Evolutionary conservation across 306 rosid genomes (phyloP).

Genomic region (Cucurbita moschata): DNA sequence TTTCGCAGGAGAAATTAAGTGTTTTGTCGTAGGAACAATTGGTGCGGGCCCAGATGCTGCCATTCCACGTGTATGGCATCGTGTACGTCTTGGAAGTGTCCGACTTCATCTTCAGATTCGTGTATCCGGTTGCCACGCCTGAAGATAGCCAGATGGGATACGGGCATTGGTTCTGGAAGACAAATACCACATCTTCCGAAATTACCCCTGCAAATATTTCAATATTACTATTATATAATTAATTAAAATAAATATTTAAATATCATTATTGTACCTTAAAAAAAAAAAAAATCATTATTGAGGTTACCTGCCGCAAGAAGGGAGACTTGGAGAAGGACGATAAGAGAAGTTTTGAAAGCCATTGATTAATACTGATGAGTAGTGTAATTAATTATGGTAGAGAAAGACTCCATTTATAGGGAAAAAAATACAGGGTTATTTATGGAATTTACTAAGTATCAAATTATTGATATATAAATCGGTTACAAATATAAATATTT

Average conservation of each 20-base stretch:
- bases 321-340: background rate
- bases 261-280: no score
- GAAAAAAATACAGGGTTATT: background rate
- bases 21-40: constrained; percentile 3
- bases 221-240: no score
- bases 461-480: background rate
- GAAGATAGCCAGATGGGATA: background rate
- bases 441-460: background rate
- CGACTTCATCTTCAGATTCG: background rate
- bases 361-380: background rate
- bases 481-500: background rate
- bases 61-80: constrained; percentile 20
- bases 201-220: constrained; percentile 8
- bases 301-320: background rate
- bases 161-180: background rate
- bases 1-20: constrained; percentile 14
- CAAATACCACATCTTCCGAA: constrained; percentile 6
- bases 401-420: background rate
- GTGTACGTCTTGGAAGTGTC: background rate
- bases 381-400: background rate
- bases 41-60: constrained; percentile 12
- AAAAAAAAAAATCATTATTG: no score
- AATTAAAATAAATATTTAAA: no score
- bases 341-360: background rate
- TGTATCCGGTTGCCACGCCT: constrained; percentile 13